Percentiles rank a stretch among this genome's conserved stretches.
Evolutionary conservation across 306 rosid genomes (phyloP).

Genomic region (Begonia loranthoides): DNA sequence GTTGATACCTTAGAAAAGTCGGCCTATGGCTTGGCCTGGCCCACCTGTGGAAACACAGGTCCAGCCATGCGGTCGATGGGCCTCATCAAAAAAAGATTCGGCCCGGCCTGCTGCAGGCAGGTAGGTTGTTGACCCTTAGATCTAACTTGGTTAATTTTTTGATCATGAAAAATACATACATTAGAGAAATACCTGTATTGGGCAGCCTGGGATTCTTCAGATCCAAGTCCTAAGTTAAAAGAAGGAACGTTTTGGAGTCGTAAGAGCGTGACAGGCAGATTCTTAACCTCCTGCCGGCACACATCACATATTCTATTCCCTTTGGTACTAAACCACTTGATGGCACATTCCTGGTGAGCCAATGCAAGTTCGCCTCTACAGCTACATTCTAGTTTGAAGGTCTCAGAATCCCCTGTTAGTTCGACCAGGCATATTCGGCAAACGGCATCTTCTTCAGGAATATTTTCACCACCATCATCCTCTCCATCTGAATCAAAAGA

Average conservation of each 20-base stretch:
- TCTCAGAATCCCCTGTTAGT: conserved; percentile 50
- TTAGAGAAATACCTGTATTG: conserved; percentile 34
- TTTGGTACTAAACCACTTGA: conserved; percentile 83
- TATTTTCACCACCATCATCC: conserved; percentile 51
- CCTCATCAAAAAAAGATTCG: too few relatives aligned
- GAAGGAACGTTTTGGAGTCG: conserved; percentile 26
- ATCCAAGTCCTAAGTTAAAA: conserved; percentile 19
- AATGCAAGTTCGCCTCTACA: conserved; percentile 91
- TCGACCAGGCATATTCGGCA: conserved; percentile 79
- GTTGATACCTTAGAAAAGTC: too few relatives aligned
- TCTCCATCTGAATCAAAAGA: conserved; percentile 44
- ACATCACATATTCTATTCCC: conserved; percentile 80
- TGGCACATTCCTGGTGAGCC: conserved; percentile 65
- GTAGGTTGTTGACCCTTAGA: neutral
- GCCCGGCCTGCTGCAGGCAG: too few relatives aligned
- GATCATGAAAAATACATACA: neutral
- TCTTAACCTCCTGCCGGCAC: conserved; percentile 71
- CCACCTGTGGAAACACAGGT: too few relatives aligned
- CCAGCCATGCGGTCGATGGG: too few relatives aligned
- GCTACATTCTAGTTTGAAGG: conserved; percentile 73
- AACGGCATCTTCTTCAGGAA: conserved; percentile 68
- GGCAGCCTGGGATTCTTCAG: conserved; percentile 22
- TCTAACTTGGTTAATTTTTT: neutral
- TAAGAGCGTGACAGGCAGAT: conserved; percentile 61
- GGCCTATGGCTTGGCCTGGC: too few relatives aligned